Evolutionary conservation across 352 stramenopile species (phyloP), one percentile per base, ranked within the genome.

Genomic region (Thalassiosira ordinaria): DNA sequence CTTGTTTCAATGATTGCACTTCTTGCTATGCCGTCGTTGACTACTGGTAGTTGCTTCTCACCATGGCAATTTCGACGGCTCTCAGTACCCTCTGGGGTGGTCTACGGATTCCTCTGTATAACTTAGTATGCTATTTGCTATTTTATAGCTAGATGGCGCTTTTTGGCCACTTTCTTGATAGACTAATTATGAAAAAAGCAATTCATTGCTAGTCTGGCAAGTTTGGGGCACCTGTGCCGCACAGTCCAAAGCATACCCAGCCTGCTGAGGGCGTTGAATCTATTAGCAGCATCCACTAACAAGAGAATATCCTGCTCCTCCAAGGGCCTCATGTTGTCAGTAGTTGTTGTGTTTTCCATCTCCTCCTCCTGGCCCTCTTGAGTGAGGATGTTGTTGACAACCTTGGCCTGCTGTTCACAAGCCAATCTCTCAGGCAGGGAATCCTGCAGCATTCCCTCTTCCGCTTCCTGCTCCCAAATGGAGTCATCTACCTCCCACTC

Each of bases 231-330:
- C 1, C 26, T 6, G n/a, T 62, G 26, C 4, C 11, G 1, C 13
- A 81, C 63, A 13, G 26, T 74, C 77, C 70, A 85, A 1, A 81
- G 70, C 70, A 81, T 81, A 6, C 31, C 31, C 3, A 57, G 51
- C 11, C 65, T 24, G 47, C 37, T 72, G 2, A 82, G 53, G n/a
- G 72, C 41, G 27, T 81, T 78, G 57, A 85, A 85, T 22, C 47
- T 59, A 64, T 85, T 85, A 20, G 7, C 49, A 6, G 70, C 71
- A 67, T 85, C 56, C 22, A 80, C 37, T 4, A 78, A 18, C 20
- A 67, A 8, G 0, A 74, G 16, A 2, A 35, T 27, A 53, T 33
- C 35, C 39, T 1, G n/a, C 13, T 53, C 46, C 18, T 44, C 35
- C 6, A 13, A 44, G 35, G 55, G 33, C 6, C 20, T 31, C 16